phyloP scores from a whole-genome alignment of 495 filamentous ascomycete genomes.

The Cercophora scortea region DNA sequence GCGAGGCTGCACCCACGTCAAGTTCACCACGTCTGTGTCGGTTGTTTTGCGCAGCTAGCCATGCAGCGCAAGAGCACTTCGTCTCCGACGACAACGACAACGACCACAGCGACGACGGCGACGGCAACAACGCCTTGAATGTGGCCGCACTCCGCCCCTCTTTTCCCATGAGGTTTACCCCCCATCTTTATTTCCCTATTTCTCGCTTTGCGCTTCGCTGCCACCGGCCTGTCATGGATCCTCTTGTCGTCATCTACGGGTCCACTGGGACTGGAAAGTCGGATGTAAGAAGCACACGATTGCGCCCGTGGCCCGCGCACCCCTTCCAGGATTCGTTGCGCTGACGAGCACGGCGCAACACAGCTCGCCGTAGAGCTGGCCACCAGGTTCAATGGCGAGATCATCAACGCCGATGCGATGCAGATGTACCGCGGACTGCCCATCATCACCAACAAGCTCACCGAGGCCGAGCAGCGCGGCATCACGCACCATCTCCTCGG shows the following conservation, averaged over 20 bases:
- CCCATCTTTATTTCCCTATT: neutral
- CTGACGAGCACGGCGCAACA: slow-evolving; percentile 4
- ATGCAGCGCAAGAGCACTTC: too few species aligned
- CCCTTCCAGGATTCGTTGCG: neutral
- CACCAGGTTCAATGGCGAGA: slow-evolving; percentile 76
- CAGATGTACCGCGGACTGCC: slow-evolving; percentile 92
- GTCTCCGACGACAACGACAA: too few species aligned
- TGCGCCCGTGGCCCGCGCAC: neutral
- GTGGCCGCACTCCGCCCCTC: neutral
- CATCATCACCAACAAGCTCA: slow-evolving; percentile 92
- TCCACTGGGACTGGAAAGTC: slow-evolving; percentile 97
- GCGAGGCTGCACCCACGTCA: too few species aligned
- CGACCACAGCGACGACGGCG: too few species aligned
- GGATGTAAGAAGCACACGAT: slow-evolving; percentile 51
- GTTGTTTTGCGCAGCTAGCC: too few species aligned
- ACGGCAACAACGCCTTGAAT: slow-evolving; percentile 3
- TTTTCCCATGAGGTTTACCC: slow-evolving; percentile 7
- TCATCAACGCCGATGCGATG: slow-evolving; percentile 99
- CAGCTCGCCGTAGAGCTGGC: slow-evolving; percentile 92
- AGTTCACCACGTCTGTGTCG: too few species aligned
- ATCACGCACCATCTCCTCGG: slow-evolving; percentile 87
- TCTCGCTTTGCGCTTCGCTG: neutral
- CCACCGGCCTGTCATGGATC: slow-evolving; percentile 25
- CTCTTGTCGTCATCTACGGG: slow-evolving; percentile 78
- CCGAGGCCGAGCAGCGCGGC: slow-evolving; percentile 62